Base-by-base conservation (phyloP, 2,329 filamentous ascomycete genomes). In the Fonsecaea pedrosoi region DNA sequence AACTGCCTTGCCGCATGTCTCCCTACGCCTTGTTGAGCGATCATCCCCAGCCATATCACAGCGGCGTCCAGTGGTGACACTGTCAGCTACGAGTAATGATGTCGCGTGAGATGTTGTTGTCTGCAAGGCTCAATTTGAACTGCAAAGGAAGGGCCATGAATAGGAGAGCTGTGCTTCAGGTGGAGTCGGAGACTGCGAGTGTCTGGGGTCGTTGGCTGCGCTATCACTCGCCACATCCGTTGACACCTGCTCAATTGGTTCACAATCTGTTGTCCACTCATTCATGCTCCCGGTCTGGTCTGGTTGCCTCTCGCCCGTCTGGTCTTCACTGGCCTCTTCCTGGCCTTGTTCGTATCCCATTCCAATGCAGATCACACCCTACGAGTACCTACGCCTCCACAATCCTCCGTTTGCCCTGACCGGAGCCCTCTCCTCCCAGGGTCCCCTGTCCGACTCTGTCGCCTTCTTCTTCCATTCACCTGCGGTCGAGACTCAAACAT, bases 141-240 rank as follows among this genome's bases (percentile, higher is more conserved):
- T 2, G n/a, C 7, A 12, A 54, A n/a, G 1, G 21, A 12, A 32
- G 12, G n/a, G 6, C 3, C 48, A 61, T 7, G 60, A 57, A 65
- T 65, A 65, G 60, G 48, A 65, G 64, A 35, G 64, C 54, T 42
- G 59, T 40, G 63, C 40, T 57, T 37, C 42, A 35, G 60, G 57
- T 65, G 63, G 63, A 61, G 48, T 42, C 30, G 3, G 13, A 15
- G 25, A 12, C 13, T 48, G 9, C n/a, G 57, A 48, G 13, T 35
- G 57, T 10, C 18, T 4, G 40, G 40, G 34, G 35, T 37, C 50
- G 38, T 30, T 55, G 38, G 30, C 60, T 62, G 45, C 60, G 25
- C 45, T 35, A 30, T 55, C 48, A 54, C 35, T 62, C 45, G 60
- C 60, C 58, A 60, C 25, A 25, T 25, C 25, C 25, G 25, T 25